Conservation (phyloP, 805 yeast genomes). For the Sugiyamaella mastotermitis region DNA sequence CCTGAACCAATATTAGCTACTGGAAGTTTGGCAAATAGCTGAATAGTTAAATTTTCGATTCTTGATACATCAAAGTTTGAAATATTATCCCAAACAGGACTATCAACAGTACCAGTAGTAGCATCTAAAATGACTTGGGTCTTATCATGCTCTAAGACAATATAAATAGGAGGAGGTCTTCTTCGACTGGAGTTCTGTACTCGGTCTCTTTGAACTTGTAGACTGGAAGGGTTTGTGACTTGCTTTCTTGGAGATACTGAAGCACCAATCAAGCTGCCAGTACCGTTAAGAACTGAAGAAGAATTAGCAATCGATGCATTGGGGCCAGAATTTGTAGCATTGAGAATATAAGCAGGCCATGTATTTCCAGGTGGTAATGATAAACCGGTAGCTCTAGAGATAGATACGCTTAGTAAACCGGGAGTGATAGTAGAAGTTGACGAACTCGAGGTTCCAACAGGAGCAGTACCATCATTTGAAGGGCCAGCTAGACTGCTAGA, state of each 20-base stretch:
- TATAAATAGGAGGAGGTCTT: conserved; percentile 55
- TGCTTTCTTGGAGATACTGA: conserved; percentile 10
- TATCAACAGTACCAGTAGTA: conserved; percentile 68
- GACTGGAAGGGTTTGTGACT: background rate
- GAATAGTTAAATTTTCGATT: conserved; percentile 61
- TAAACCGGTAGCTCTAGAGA: conserved; percentile 11
- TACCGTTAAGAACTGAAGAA: background rate
- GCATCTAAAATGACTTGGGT: conserved; percentile 88
- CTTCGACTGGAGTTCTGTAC: background rate
- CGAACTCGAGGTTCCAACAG: conserved; percentile 2
- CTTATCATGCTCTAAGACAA: conserved; percentile 92
- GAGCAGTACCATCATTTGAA: conserved; percentile 1
- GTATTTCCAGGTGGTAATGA: conserved; percentile 6
- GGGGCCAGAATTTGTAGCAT: background rate
- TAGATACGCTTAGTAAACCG: conserved; percentile 15
- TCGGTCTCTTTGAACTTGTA: conserved; percentile 2
- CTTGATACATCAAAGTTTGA: conserved; percentile 85
- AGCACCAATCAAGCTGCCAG: background rate
- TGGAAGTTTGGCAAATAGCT: conserved; percentile 63
- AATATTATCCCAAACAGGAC: conserved; percentile 81
- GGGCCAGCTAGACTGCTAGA: background rate
- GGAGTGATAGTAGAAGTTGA: conserved; percentile 18
- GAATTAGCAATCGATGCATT: background rate
- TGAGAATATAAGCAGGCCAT: conserved; percentile 7
- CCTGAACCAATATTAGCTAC: background rate